Percentiles rank a stretch among this genome's conserved stretches.
Conservation (phyloP, 179 eudicot genomes). For the Beta lomatogona region DNA sequence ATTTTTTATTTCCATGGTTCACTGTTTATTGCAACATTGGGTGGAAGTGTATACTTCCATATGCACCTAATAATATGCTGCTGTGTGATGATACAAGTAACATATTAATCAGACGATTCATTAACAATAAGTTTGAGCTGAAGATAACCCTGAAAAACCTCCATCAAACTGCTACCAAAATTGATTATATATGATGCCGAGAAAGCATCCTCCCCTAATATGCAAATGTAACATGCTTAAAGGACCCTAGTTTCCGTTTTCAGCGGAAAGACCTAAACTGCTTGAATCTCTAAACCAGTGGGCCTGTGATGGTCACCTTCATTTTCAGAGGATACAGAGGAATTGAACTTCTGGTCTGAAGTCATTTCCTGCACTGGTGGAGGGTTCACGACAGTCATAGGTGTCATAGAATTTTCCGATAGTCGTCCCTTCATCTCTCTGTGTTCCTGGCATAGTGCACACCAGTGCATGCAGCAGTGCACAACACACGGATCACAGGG, state of each 20-base stretch:
- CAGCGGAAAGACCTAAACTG: slow-evolving; percentile 26
- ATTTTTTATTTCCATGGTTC: too few relatives aligned
- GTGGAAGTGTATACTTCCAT: neutral
- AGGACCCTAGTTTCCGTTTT: neutral
- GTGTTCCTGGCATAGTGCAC: slow-evolving; percentile 82
- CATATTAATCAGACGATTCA: neutral
- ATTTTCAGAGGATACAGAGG: slow-evolving; percentile 38
- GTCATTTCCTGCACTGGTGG: slow-evolving; percentile 67
- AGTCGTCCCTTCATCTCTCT: slow-evolving; percentile 61
- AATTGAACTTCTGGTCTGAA: slow-evolving; percentile 23
- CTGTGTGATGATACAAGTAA: neutral
- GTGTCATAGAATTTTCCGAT: slow-evolving; percentile 33
- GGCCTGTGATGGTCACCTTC: slow-evolving; percentile 25
- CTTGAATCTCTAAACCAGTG: slow-evolving; percentile 41
- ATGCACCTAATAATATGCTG: neutral
- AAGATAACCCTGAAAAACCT: slow-evolving; percentile 2
- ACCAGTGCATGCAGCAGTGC: slow-evolving; percentile 78
- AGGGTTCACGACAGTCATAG: slow-evolving; percentile 45
- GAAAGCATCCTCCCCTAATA: slow-evolving; percentile 2
- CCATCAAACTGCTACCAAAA: neutral
- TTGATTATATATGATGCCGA: slow-evolving; percentile 9
- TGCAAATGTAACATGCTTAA: neutral
- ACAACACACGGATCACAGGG: slow-evolving; percentile 78
- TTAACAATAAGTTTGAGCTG: neutral
- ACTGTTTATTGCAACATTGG: neutral